Conservation (phyloP, 2,329 filamentous ascomycete species). For the Sclerotinia borealis region DNA sequence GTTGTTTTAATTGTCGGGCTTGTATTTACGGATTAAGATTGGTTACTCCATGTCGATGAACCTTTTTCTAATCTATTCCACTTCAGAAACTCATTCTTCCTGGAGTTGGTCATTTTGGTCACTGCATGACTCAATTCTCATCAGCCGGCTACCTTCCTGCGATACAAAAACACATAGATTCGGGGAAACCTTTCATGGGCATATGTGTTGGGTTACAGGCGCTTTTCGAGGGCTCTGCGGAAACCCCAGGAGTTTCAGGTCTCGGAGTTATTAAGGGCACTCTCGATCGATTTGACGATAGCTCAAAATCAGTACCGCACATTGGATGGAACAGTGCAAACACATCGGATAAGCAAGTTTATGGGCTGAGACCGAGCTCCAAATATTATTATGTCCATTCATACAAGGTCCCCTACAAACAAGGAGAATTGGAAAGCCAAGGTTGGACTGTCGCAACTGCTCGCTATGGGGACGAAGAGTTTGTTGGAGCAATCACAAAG, state of each 20-base stretch:
- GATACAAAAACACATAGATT: constrained; percentile 72
- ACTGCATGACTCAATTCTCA: constrained; percentile 82
- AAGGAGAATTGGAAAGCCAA: constrained; percentile 66
- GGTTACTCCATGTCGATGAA: not conserved
- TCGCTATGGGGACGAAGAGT: constrained; percentile 80
- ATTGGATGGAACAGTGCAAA: constrained; percentile 97
- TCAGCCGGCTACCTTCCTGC: constrained; percentile 78
- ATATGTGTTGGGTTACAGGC: constrained; percentile 95
- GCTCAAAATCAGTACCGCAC: constrained; percentile 86
- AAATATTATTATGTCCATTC: constrained; percentile 99
- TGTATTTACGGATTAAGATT: not conserved
- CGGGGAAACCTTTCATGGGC: constrained; percentile 96
- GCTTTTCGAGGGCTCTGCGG: constrained; percentile 78
- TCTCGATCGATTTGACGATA: constrained; percentile 71
- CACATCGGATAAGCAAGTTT: constrained; percentile 56
- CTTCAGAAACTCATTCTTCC: constrained; percentile 83
- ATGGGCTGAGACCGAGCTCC: constrained; percentile 70
- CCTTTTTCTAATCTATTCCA: not conserved
- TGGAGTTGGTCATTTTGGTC: constrained; percentile 94
- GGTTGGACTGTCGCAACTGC: constrained; percentile 93
- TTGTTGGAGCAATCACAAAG: constrained; percentile 82
- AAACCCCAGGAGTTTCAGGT: constrained; percentile 66
- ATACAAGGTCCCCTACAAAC: constrained; percentile 73
- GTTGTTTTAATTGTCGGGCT: constrained; percentile 19
- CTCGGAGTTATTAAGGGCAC: constrained; percentile 66